Evolutionary conservation across 768 basidiomycete species (phyloP), one percentile per base, ranked within the genome.

Genomic region (Chalciporus pseudorubinellus): DNA sequence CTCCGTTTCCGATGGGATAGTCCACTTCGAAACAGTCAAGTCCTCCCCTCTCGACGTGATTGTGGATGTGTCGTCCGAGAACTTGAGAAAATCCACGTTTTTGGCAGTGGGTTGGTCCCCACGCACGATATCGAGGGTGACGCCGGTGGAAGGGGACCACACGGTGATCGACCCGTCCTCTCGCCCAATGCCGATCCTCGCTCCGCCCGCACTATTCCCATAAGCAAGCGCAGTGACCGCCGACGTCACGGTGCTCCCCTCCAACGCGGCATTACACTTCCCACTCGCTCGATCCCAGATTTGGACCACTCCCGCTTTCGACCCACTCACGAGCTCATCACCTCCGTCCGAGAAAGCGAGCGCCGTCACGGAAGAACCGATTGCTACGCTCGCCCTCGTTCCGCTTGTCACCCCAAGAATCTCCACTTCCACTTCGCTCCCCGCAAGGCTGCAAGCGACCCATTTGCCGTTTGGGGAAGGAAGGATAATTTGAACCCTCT

Each of bases 221-320:
- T 45, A 57, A n/a, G 48, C 54, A 19, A 66, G 45, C 21, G 61
- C 50, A 13, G 57, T 65, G 26, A 66, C 64, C 39, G 4, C 33
- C 3, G 52, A 52, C 3, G 55, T 42, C 26, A 26, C 6, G 26
- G 26, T 9, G 9, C 9, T 3, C 7, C 26, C 26, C 1, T 9
- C 50, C 3, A 58, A 42, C n/a, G 34, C 49, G 24, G 56, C 45
- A 38, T 50, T 50, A 41, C 50, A 59, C 14, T 36, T 14, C 4
- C 64, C 60, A 24, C 47, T 60, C 0, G 39, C 22, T 3, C 46
- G 53, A 26, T 63, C 58, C 65, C 61, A 68, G 16, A 68, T 16
- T 0, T 31, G 52, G 8, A 68, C 55, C 3, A 47, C 41, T 3
- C 56, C 57, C 4, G 44, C 20, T 22, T 49, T 1, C n/a, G 51